Evolutionary conservation across 108 stramenopile genomes (phyloP), one percentile per base, ranked within the genome.

Genomic region (Epithemia pelagica): DNA sequence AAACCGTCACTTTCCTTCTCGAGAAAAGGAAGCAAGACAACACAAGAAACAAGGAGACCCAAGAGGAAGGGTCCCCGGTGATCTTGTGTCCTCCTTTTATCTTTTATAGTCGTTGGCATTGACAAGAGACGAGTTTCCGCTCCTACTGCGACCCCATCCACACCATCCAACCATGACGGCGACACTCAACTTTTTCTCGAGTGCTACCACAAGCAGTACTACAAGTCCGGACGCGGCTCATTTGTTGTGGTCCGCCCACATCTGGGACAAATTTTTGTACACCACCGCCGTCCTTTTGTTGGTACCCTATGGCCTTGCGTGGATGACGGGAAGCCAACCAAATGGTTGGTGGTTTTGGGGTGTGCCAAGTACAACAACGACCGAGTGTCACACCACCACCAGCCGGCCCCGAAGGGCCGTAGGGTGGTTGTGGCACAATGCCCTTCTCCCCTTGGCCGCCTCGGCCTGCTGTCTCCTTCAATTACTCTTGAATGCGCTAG

Each of bases 381-480:
- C 37, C 37, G 37, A 5, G 5, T 46, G 5, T 10, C 15, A 5
- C 10, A 5, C 5, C 5, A 46, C 10, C 37, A 46, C 5, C 37
- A 10, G 10, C 37, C 5, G 15, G 15, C 5, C 15, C 10, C 10
- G 15, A 15, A 10, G 5, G 37, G 37, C 37, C 37, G n/a, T 72
- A 2, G 27, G 46, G 1, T 70, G 73, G 54, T 53, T 37, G 0
- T 30, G 54, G 46, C 52, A 59, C 2, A 69, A 83, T 28, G 29
- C 73, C 22, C 5, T 82, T 27, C 59, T 84, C 19, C 86, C 91
- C 0, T 67, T 92, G 18, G 57, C 92, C 33, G 77, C 84, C 2
- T 82, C 82, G 62, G 74, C 89, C 0, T 95, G 94, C 63, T 95
- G 94, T 70, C 74, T 78, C 10, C 58, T 95, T 28, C 94, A 95